Conservation (phyloP, 768 basidiomycete genomes). For the Pisolithus orientalis region DNA sequence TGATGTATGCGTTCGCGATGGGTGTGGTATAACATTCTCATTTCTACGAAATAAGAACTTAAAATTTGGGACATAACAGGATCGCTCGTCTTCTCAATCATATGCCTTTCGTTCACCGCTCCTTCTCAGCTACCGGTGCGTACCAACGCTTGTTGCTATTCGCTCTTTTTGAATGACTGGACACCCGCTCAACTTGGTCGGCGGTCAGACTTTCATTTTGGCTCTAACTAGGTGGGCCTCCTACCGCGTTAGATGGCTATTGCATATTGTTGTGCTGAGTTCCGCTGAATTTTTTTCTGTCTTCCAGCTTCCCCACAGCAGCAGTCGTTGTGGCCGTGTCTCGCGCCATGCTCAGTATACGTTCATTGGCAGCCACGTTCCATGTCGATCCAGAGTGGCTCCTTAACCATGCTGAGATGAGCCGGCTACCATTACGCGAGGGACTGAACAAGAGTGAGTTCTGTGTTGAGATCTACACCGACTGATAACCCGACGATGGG, state of each 20-base stretch:
- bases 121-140: constrained; percentile 7
- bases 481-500: too few relatives aligned
- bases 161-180: neutral
- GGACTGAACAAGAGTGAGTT: constrained; percentile 35
- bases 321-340: constrained; percentile 25
- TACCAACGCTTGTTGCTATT: neutral
- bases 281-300: neutral
- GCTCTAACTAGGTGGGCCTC: neutral
- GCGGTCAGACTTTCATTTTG: constrained; percentile 6
- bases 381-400: constrained; percentile 39
- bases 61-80: constrained; percentile 3
- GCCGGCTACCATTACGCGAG: constrained; percentile 34
- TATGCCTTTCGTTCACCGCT: constrained; percentile 5
- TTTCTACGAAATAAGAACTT: neutral
- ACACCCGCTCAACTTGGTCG: neutral
- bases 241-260: neutral
- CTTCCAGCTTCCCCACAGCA: constrained; percentile 2
- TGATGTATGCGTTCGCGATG: constrained; percentile 8
- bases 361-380: constrained; percentile 35
- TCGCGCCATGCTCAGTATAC: constrained; percentile 35
- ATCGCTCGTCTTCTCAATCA: constrained; percentile 10
- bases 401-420: constrained; percentile 39
- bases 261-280: constrained; percentile 3
- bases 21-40: neutral
- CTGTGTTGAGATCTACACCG: constrained; percentile 8